Percentiles rank a stretch among this genome's conserved stretches.
These are phyloP conservation scores for Basidioascus undulatus DNA, from an alignment of 768 basidiomycete species.

Conservation along the genomic window DNA sequence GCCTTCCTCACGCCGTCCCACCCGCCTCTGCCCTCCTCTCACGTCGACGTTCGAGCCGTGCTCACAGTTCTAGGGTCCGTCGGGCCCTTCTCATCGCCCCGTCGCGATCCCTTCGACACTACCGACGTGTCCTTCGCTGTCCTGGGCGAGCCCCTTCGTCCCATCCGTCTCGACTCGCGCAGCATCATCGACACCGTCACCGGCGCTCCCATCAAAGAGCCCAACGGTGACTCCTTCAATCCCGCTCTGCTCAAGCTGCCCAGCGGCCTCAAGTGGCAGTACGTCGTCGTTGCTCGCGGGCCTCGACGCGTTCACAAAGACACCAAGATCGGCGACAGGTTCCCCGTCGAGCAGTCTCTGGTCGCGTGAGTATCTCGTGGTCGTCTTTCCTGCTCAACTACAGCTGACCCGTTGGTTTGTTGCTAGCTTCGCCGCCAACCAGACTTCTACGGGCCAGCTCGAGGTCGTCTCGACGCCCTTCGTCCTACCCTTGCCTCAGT, in stretches of 20 bases:
- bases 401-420: background rate
- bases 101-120: no score
- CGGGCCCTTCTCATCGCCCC: no score
- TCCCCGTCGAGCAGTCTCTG: background rate
- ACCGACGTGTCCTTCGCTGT: no score
- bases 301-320: background rate
- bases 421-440: background rate
- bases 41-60: no score
- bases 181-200: no score
- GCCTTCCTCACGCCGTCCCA: no score
- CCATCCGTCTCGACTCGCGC: no score
- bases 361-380: background rate
- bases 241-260: constrained; percentile 1
- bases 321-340: background rate
- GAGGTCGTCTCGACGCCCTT: background rate
- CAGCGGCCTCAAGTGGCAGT: background rate
- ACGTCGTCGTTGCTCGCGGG: background rate
- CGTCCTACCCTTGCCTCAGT: background rate
- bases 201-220: no score
- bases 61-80: no score
- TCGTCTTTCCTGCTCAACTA: background rate
- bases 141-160: no score
- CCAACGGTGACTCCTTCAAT: no score
- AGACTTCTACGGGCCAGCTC: background rate
- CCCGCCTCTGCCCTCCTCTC: no score